Evolutionary conservation across 108 stramenopile genomes (phyloP).

Genomic region (Parietichytrium sp.): DNA sequence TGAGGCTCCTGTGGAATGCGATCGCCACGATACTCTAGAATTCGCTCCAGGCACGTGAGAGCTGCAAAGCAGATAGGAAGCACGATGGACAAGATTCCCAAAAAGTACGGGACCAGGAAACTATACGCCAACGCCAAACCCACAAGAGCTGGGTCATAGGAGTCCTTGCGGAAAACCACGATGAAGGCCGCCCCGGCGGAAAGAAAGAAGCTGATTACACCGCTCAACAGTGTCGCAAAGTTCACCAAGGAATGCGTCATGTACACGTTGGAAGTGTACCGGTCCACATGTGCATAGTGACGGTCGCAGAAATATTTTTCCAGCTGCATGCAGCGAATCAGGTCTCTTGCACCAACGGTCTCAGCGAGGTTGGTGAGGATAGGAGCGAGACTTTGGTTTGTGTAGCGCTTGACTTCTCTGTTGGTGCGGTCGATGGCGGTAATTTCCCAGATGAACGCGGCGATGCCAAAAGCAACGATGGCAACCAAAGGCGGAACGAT

Average conservation of each 20-base stretch:
- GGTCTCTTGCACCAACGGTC: conserved; percentile 1
- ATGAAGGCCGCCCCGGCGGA: conserved; percentile 70
- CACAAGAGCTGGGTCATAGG: conserved; percentile 49
- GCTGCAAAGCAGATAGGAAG: conserved; percentile 63
- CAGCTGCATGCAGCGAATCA: conserved; percentile 36
- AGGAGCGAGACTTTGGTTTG: neutral
- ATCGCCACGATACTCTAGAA: conserved; percentile 40
- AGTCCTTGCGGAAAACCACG: conserved; percentile 68
- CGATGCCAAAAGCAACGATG: conserved; percentile 2
- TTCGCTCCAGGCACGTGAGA: conserved; percentile 73
- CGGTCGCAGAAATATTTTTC: neutral
- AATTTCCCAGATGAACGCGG: neutral
- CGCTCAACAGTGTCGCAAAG: conserved; percentile 23
- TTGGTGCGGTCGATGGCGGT: neutral
- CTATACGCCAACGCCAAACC: neutral
- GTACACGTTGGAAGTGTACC: conserved; percentile 23
- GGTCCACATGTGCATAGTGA: conserved; percentile 6
- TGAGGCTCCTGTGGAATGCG: neutral
- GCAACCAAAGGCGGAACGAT: conserved; percentile 3
- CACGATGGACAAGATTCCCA: conserved; percentile 33
- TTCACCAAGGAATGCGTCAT: neutral
- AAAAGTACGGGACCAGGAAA: conserved; percentile 8
- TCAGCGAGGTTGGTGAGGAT: conserved; percentile 25
- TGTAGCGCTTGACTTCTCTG: conserved; percentile 45
- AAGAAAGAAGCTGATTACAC: conserved; percentile 70